A percentile compares a stretch with the other conserved stretches of the same genome.
phyloP scores from a whole-genome alignment of 306 rosid genomes.

The Macrotyloma uniflorum region DNA sequence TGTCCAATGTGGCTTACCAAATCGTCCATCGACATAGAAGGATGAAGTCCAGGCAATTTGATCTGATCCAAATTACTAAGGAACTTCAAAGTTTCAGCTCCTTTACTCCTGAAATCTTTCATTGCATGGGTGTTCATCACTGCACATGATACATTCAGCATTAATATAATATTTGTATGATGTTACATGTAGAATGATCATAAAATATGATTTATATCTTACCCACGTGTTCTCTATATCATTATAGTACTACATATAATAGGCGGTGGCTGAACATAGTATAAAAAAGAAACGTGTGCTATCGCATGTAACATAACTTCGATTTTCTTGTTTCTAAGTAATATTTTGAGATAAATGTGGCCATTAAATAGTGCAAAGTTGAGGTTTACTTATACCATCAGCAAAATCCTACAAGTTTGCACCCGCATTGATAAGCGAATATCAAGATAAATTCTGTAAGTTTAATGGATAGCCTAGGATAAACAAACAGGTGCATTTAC shows the following conservation, averaged over 20 bases:
- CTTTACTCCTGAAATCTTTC: conserved; percentile 45
- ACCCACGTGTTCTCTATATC: neutral
- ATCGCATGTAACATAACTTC: neutral
- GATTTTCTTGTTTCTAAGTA: neutral
- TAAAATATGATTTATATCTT: neutral
- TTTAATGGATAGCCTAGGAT: neutral
- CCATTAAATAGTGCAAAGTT: neutral
- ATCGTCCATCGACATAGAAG: conserved; percentile 78
- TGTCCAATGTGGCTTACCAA: conserved; percentile 62
- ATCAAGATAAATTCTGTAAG: neutral
- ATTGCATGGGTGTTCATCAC: conserved; percentile 45
- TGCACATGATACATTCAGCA: conserved; percentile 19
- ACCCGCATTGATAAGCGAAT: neutral
- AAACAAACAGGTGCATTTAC: conserved; percentile 12
- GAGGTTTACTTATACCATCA: neutral
- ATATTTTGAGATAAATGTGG: neutral
- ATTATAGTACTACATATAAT: neutral
- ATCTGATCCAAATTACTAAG: conserved; percentile 59
- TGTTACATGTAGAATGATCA: neutral
- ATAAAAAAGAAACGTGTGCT: neutral
- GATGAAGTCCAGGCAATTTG: conserved; percentile 64
- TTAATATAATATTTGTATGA: conserved; percentile 5
- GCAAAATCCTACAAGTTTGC: too few species aligned
- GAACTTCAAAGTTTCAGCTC: conserved; percentile 50
- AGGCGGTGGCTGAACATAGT: neutral